phyloP scores from a whole-genome alignment of 2,329 filamentous ascomycete species.

The Nigrospora sphaerica region DNA sequence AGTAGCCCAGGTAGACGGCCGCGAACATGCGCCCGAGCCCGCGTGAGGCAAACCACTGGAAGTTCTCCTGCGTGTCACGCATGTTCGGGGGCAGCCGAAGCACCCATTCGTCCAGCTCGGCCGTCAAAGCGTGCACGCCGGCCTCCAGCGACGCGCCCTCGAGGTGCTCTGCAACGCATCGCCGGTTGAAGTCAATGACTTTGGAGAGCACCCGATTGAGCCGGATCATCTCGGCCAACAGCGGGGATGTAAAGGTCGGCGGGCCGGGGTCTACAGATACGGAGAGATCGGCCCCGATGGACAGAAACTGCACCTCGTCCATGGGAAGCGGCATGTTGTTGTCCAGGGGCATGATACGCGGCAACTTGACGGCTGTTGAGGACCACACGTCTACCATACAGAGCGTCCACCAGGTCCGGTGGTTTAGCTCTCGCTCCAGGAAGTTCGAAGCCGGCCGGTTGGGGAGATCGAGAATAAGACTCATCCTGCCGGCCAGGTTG shows the following conservation, averaged over 20 bases:
- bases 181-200: conserved; percentile 30
- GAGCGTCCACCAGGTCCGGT: conserved; percentile 29
- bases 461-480: conserved; percentile 26
- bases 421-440: conserved; percentile 27
- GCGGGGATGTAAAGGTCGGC: conserved; percentile 10
- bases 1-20: conserved; percentile 37
- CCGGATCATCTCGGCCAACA: conserved; percentile 28
- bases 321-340: conserved; percentile 24
- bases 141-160: conserved; percentile 7
- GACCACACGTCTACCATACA: conserved; percentile 34
- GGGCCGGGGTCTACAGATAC: neutral
- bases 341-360: conserved; percentile 19
- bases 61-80: conserved; percentile 29
- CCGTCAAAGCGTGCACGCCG: conserved; percentile 20
- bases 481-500: conserved; percentile 26
- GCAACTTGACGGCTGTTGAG: conserved; percentile 25
- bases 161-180: conserved; percentile 18
- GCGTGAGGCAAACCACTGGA: conserved; percentile 25
- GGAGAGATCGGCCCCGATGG: conserved; percentile 2
- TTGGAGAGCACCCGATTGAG: conserved; percentile 29
- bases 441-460: conserved; percentile 16
- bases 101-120: conserved; percentile 27
- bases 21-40: conserved; percentile 35
- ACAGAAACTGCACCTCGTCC: conserved; percentile 27
- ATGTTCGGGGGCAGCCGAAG: conserved; percentile 24